Conservation (phyloP, 441 rosid species). For the Capsella rubella region DNA sequence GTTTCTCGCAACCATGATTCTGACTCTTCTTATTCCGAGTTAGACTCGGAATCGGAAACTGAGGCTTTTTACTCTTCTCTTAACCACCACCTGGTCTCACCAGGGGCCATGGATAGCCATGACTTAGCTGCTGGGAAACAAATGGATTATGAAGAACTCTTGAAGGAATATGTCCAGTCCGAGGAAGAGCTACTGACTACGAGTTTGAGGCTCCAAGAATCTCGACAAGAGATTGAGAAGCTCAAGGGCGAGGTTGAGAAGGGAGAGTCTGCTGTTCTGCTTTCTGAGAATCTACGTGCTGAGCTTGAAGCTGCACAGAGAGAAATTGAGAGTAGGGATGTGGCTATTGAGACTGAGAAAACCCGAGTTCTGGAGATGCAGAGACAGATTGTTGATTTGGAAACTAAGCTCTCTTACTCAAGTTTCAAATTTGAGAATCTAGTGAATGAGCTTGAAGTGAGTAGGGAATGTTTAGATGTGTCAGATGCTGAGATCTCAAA, state of each 20-base stretch:
- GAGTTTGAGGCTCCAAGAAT: constrained; percentile 54
- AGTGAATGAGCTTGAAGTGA: constrained; percentile 46
- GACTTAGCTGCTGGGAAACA: constrained; percentile 38
- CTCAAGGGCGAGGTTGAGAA: constrained; percentile 54
- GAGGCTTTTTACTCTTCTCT: constrained; percentile 64
- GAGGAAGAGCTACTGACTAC: constrained; percentile 60
- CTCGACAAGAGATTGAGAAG: constrained; percentile 62
- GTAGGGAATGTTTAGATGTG: constrained; percentile 38
- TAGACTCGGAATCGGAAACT: constrained; percentile 81
- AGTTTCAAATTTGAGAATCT: constrained; percentile 34
- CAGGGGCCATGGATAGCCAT: constrained; percentile 43
- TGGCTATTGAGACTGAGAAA: constrained; percentile 53
- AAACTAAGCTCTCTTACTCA: constrained; percentile 45
- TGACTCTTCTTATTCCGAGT: constrained; percentile 60
- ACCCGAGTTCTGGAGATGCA: constrained; percentile 52
- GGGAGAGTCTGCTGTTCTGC: constrained; percentile 38
- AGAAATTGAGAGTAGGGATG: constrained; percentile 49
- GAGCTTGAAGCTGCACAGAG: constrained; percentile 59
- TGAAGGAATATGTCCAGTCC: constrained; percentile 35
- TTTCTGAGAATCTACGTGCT: constrained; percentile 44
- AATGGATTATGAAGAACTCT: constrained; percentile 49
- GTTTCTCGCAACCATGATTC: constrained; percentile 57
- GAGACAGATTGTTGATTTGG: constrained; percentile 50
- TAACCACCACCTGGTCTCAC: constrained; percentile 50
- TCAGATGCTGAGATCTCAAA: constrained; percentile 47